Base-by-base conservation (phyloP, 768 basidiomycete genomes). In the Wakefieldia striispora region DNA sequence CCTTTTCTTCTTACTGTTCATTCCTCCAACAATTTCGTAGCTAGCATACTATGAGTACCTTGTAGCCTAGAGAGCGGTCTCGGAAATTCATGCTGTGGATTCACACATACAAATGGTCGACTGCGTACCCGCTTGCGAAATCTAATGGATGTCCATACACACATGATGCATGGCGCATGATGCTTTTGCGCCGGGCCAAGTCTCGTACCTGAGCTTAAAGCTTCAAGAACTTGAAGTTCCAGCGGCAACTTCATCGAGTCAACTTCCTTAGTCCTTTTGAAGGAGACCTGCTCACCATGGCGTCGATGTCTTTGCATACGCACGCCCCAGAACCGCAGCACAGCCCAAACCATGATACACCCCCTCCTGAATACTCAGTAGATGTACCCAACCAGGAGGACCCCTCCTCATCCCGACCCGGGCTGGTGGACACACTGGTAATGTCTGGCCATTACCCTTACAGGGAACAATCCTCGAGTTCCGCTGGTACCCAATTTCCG, bases 301-400 rank as follows among this genome's bases (percentile, higher is more conserved):
- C 13, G n/a, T 37, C 29, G 39, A 58, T 61, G 55, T 45, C 52
- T 35, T 58, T 50, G 17, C 45, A 48, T n/a, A 43, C 29, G 49
- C 58, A 45, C 16, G 34, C 49, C 37, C 33, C 52, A 14, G 62
- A 46, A 23, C 46, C 53, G 27, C 65, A 57, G 31, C 58, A 44
- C 24, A 54, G 49, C 20, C 43, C 43, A 33, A 69, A 62, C 50
- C 59, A 63, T 3, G 68, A 68, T 31, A 53, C 61, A 3, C 68
- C 57, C 17, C 66, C 66, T 47, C 67, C 65, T 14, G 65, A 59
- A 37, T 60, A 67, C 20, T 62, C 63, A 27, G 42, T 60, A 21
- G 52, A 58, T 27, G 50, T 56, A 17, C 54, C 53, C 33, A 45
- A 46, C 33, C 45, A 51, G n/a, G 57, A 49, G 7, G 53, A 45